Evolutionary conservation across 805 yeast species (phyloP).

Genomic region (Candida alai): DNA sequence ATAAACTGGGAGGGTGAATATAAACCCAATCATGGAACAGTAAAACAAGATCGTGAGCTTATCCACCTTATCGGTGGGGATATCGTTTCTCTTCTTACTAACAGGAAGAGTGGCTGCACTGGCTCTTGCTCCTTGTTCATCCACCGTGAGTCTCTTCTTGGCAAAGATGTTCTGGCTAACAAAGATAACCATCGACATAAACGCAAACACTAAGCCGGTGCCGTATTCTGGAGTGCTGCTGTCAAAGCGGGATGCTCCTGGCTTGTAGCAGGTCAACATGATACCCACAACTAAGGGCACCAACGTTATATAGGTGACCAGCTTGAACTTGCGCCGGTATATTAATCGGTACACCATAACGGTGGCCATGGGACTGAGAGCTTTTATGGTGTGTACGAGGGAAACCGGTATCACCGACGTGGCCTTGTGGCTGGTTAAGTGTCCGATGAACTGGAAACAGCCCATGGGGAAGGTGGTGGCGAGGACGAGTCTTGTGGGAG

Average conservation of each 20-base stretch:
- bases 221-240: conserved; percentile 14
- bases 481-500: conserved; percentile 51
- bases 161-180: conserved; percentile 80
- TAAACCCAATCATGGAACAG: conserved; percentile 68
- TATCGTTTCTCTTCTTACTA: neutral
- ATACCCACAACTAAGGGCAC: conserved; percentile 81
- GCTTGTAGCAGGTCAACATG: conserved; percentile 64
- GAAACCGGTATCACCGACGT: conserved; percentile 91
- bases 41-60: conserved; percentile 68
- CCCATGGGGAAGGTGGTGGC: conserved; percentile 90
- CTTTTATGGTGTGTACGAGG: conserved; percentile 89
- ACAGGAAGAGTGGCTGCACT: conserved; percentile 5
- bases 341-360: conserved; percentile 70
- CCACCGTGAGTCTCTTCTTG: conserved; percentile 61
- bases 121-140: conserved; percentile 11
- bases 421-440: conserved; percentile 87
- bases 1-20: conserved; percentile 65
- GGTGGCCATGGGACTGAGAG: conserved; percentile 84
- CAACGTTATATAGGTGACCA: conserved; percentile 72
- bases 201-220: conserved; percentile 48
- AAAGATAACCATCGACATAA: conserved; percentile 59
- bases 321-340: conserved; percentile 54
- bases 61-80: conserved; percentile 46
- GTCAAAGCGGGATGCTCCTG: conserved; percentile 10
- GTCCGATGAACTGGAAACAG: conserved; percentile 87